Evolutionary conservation across 352 stramenopile genomes (phyloP).

Genomic region (Pythium aquatile): DNA sequence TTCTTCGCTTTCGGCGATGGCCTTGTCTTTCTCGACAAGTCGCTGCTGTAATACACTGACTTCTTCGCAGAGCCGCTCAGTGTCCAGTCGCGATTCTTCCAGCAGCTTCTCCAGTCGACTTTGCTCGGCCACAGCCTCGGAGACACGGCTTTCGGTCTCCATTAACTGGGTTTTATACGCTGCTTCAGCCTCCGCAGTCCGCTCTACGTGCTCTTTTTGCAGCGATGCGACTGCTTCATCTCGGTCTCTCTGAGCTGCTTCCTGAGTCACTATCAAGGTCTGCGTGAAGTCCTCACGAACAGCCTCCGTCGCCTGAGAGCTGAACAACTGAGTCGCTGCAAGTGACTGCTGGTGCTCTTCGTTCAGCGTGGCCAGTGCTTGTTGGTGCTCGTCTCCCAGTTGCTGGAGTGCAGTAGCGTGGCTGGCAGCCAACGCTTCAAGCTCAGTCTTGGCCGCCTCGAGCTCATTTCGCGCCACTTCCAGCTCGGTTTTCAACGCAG

Average conservation of each 20-base stretch:
- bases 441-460: neutral
- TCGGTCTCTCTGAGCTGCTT: neutral
- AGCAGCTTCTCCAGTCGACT: neutral
- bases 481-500: conserved; percentile 9
- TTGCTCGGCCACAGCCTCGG: neutral
- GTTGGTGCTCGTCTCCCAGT: neutral
- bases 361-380: neutral
- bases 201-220: neutral
- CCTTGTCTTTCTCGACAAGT: conserved; percentile 19
- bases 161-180: neutral
- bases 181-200: neutral
- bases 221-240: neutral
- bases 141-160: neutral
- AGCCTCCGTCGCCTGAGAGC: neutral
- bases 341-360: neutral
- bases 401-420: neutral
- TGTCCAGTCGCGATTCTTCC: conserved; percentile 3
- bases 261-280: neutral
- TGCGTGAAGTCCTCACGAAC: conserved; percentile 10
- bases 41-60: conserved; percentile 15
- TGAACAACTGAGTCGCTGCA: neutral
- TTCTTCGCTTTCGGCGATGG: conserved; percentile 33
- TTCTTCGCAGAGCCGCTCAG: neutral
- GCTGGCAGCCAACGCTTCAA: neutral
- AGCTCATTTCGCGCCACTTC: conserved; percentile 6